Conservation (phyloP, 805 yeast genomes). For the Wickerhamomyces bisporus region DNA sequence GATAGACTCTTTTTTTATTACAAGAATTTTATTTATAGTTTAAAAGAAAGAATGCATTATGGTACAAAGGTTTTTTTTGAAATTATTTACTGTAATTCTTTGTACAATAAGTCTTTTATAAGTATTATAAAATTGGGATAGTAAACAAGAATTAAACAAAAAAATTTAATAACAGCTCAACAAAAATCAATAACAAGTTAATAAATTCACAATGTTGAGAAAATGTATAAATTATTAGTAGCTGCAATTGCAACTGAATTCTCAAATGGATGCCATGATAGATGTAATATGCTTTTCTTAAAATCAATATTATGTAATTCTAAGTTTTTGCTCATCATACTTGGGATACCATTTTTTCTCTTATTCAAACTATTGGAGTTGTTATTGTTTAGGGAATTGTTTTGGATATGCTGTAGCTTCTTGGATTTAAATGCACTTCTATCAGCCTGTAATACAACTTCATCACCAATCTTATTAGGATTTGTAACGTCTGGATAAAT, state of each 20-base stretch:
- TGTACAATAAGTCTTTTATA: not conserved
- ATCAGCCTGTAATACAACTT: conserved; percentile 92
- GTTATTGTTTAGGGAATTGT: too few species aligned
- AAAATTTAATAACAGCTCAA: not conserved
- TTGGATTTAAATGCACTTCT: conserved; percentile 90
- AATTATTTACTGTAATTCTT: not conserved
- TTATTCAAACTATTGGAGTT: conserved; percentile 29
- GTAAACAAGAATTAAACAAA: too few species aligned
- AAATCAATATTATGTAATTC: conserved; percentile 73
- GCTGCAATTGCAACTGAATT: conserved; percentile 98
- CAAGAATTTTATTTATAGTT: too few species aligned
- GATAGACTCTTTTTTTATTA: too few species aligned
- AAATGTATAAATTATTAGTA: conserved; percentile 86
- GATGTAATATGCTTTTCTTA: conserved; percentile 88
- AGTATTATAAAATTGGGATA: too few species aligned
- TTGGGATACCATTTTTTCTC: conserved; percentile 30
- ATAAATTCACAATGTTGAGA: conserved; percentile 55
- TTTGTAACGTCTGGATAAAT: conserved; percentile 82
- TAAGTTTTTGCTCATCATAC: conserved; percentile 40
- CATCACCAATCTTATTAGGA: conserved; percentile 30
- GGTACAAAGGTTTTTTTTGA: too few species aligned
- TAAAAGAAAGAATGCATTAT: too few species aligned
- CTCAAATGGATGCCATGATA: conserved; percentile 98
- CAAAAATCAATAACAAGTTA: not conserved
- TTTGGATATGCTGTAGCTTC: too few species aligned